These are phyloP conservation scores for Elongisporangium anandrum DNA, from an alignment of 352 stramenopile species.

Conservation along the genomic window DNA sequence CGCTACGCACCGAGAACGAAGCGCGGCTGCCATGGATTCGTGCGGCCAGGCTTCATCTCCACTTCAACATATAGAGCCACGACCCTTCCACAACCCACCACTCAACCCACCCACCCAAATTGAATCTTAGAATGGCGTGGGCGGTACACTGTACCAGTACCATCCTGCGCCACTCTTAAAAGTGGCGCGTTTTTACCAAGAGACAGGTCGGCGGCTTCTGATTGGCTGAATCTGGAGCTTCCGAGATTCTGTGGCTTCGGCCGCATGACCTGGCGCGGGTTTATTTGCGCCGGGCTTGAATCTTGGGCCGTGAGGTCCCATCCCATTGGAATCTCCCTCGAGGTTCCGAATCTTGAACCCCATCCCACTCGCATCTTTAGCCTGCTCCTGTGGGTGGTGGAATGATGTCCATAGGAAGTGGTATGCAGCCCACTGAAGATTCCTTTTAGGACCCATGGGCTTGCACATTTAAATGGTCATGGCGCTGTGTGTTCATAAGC, in stretches of 20 bases:
- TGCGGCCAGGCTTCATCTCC: not conserved
- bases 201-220: not conserved
- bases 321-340: not conserved
- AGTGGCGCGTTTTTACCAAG: not conserved
- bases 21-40: not conserved
- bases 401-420: not conserved
- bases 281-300: not conserved
- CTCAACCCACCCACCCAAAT: not conserved
- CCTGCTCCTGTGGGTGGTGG: not conserved
- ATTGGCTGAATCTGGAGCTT: slow-evolving; percentile 2
- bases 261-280: not conserved
- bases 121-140: not conserved
- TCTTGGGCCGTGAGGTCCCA: not conserved
- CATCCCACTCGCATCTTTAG: not conserved
- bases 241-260: not conserved
- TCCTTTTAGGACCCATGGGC: not conserved
- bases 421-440: not conserved
- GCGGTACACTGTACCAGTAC: not conserved
- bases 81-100: not conserved
- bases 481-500: not conserved
- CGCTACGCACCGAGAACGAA: not conserved
- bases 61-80: not conserved
- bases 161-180: not conserved
- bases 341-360: not conserved
- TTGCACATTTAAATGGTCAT: not conserved